A percentile compares a stretch with the other conserved stretches of the same genome.
These are phyloP conservation scores for Podospora bellae-mahoneyi DNA, from an alignment of 495 filamentous ascomycete genomes.

Conservation along the genomic window DNA sequence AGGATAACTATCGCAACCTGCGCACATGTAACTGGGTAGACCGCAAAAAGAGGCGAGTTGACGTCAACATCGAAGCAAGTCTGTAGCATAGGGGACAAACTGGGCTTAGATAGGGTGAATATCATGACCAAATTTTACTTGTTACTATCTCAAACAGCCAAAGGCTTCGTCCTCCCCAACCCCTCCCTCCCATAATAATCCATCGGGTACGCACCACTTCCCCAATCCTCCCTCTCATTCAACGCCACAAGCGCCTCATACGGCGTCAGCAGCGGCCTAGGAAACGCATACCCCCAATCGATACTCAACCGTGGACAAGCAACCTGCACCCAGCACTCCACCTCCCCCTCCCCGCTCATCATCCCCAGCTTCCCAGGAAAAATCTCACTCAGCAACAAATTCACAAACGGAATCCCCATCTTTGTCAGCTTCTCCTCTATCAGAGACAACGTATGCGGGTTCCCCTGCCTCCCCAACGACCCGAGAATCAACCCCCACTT, in stretches of 20 bases:
- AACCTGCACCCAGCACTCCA: constrained; percentile 97
- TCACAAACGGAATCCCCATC: constrained; percentile 71
- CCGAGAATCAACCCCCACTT: constrained; percentile 97
- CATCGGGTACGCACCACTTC: constrained; percentile 85
- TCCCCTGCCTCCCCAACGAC: constrained; percentile 88
- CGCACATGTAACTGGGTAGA: too few relatives aligned
- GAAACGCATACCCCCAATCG: constrained; percentile 98
- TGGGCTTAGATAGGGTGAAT: too few relatives aligned
- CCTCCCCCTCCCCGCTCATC: constrained; percentile 90
- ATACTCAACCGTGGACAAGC: constrained; percentile 93
- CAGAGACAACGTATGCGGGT: constrained; percentile 83
- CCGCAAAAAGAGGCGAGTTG: too few relatives aligned
- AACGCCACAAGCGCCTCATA: constrained; percentile 92
- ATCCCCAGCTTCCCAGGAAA: constrained; percentile 91
- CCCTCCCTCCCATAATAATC: constrained; percentile 96
- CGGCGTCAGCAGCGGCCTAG: constrained; percentile 80
- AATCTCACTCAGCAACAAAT: constrained; percentile 85
- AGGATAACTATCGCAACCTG: too few relatives aligned
- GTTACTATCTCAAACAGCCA: constrained; percentile 7
- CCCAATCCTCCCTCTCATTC: constrained; percentile 73
- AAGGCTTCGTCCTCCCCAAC: constrained; percentile 69
- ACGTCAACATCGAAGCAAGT: too few relatives aligned
- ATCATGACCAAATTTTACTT: neutral
- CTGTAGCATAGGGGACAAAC: too few relatives aligned
- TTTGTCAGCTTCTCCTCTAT: constrained; percentile 72